Conservation (phyloP, 1,139 yeast genomes). For the Kodamaea fungicola region DNA sequence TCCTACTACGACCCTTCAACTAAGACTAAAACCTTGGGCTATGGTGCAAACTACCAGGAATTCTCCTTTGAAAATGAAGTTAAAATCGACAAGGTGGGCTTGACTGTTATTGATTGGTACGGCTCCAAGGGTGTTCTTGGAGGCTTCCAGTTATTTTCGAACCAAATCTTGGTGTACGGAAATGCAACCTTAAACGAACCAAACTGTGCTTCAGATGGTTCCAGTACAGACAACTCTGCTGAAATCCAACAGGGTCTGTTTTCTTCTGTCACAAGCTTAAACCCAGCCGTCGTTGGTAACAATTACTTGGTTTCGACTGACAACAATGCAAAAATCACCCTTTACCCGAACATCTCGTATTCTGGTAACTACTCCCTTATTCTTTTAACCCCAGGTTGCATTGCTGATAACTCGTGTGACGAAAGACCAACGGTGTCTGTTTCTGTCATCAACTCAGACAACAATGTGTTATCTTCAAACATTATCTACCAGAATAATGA, state of each 20-base stretch:
- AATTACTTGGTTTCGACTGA: slow-evolving; percentile 31
- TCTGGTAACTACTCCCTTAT: slow-evolving; percentile 74
- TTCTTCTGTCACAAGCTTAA: slow-evolving; percentile 23
- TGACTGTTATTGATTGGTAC: slow-evolving; percentile 68
- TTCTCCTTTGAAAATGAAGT: slow-evolving; percentile 75
- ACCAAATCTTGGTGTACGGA: slow-evolving; percentile 62
- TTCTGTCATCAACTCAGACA: slow-evolving; percentile 51
- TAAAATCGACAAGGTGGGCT: slow-evolving; percentile 56
- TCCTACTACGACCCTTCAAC: slow-evolving; percentile 39
- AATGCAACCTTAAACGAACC: slow-evolving; percentile 71
- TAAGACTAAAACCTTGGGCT: slow-evolving; percentile 44
- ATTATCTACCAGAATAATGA: slow-evolving; percentile 76
- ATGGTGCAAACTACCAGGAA: slow-evolving; percentile 61
- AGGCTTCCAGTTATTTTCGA: slow-evolving; percentile 73
- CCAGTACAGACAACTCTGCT: slow-evolving; percentile 28
- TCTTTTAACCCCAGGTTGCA: slow-evolving; percentile 86
- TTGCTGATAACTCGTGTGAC: slow-evolving; percentile 61
- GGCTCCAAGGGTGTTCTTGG: slow-evolving; percentile 66
- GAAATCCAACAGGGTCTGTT: slow-evolving; percentile 32
- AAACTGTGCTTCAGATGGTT: slow-evolving; percentile 41
- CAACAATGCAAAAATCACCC: slow-evolving; percentile 47
- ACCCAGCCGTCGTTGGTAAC: slow-evolving; percentile 17
- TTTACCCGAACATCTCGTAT: slow-evolving; percentile 67
- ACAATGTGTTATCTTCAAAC: slow-evolving; percentile 38
- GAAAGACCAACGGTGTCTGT: slow-evolving; percentile 77